Conservation (phyloP, 169 alveolate genomes). For the Plasmodium gallinaceum region DNA sequence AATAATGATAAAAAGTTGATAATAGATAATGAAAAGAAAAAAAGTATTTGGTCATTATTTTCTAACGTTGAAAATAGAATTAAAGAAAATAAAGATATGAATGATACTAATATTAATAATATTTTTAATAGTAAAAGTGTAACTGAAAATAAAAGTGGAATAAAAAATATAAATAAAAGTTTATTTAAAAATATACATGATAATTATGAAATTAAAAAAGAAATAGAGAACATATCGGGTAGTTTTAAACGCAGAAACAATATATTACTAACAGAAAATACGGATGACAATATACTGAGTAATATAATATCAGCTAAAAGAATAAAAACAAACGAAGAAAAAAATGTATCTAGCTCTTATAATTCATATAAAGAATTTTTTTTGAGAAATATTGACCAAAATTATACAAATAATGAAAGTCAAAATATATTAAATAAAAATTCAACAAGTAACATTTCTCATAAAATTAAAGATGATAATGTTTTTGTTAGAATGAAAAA, state of each 20-base stretch:
- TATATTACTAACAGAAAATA: constrained; percentile 32
- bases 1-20: constrained; percentile 19
- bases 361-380: constrained; percentile 58
- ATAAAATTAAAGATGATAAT: constrained; percentile 33
- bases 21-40: constrained; percentile 42
- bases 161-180: neutral
- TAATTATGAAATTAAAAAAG: constrained; percentile 40
- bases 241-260: constrained; percentile 72
- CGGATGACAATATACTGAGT: constrained; percentile 31
- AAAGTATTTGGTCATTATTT: constrained; percentile 59
- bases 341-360: neutral
- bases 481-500: constrained; percentile 16
- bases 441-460: constrained; percentile 1
- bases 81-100: neutral
- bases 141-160: neutral
- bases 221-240: constrained; percentile 50
- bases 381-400: constrained; percentile 4
- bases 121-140: constrained; percentile 42
- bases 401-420: neutral
- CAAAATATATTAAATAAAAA: neutral
- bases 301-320: constrained; percentile 41
- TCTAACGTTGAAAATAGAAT: constrained; percentile 11
- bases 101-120: neutral
- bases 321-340: constrained; percentile 19
- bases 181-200: constrained; percentile 41